phyloP scores from a whole-genome alignment of 2,329 filamentous ascomycete genomes.

The Lachnellula occidentalis region DNA sequence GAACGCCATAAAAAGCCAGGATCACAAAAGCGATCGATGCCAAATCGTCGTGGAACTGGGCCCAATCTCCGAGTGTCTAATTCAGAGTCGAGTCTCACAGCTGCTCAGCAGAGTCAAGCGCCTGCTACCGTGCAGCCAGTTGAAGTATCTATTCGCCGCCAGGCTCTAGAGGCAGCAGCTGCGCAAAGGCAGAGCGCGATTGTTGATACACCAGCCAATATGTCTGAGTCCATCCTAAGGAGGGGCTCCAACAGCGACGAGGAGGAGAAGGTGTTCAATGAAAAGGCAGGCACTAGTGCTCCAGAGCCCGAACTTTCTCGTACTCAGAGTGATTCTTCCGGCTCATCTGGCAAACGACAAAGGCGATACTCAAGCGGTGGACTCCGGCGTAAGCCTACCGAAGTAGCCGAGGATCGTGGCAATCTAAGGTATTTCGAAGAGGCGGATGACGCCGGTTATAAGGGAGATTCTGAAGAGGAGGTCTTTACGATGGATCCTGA shows the following conservation, averaged over 20 bases:
- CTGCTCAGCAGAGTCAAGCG: constrained; percentile 17
- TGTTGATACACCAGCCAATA: constrained; percentile 9
- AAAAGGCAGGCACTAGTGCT: constrained; percentile 57
- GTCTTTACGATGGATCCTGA: constrained; percentile 62
- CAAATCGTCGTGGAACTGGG: constrained; percentile 42
- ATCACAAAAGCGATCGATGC: constrained; percentile 58
- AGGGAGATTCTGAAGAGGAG: constrained; percentile 65
- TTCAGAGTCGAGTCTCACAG: constrained; percentile 30
- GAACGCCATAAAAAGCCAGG: constrained; percentile 67
- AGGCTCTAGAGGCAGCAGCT: constrained; percentile 26
- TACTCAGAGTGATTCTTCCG: constrained; percentile 3
- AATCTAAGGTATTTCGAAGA: constrained; percentile 87
- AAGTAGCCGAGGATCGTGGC: constrained; percentile 66
- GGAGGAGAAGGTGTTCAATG: constrained; percentile 29
- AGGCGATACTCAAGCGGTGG: constrained; percentile 85
- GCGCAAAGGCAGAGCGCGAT: constrained; percentile 16
- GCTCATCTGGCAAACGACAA: constrained; percentile 38
- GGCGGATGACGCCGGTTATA: constrained; percentile 77
- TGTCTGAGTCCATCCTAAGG: constrained; percentile 12
- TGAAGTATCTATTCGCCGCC: constrained; percentile 32
- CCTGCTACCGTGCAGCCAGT: constrained; percentile 35
- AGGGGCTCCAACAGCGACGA: constrained; percentile 24
- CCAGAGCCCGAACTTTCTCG: constrained; percentile 51
- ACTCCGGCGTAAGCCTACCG: constrained; percentile 65
- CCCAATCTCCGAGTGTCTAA: constrained; percentile 32